These are phyloP conservation scores for Colletotrichum siamense DNA, from an alignment of 2,329 filamentous ascomycete species.

Conservation along the genomic window DNA sequence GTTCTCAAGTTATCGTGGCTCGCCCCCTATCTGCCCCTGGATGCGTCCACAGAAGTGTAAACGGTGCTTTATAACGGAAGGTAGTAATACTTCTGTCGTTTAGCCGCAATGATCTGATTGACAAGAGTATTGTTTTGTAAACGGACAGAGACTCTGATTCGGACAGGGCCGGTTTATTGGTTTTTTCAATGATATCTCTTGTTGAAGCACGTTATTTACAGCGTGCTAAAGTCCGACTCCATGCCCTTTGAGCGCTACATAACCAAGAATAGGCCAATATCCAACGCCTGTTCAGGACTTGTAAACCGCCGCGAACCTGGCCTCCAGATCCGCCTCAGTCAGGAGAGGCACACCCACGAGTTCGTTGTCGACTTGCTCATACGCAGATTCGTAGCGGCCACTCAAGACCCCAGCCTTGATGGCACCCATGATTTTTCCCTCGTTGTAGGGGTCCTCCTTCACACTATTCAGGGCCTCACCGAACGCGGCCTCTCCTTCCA, in stretches of 20 bases:
- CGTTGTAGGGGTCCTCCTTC: background rate
- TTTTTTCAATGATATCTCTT: background rate
- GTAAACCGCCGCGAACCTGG: background rate
- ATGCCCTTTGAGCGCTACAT: background rate
- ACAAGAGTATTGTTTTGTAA: background rate
- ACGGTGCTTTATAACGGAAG: background rate
- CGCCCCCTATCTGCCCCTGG: background rate
- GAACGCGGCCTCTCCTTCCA: background rate
- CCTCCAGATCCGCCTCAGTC: slow-evolving; percentile 4
- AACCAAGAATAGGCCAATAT: background rate
- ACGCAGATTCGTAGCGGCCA: background rate
- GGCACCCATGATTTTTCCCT: background rate
- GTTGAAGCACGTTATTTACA: background rate
- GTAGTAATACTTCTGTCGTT: background rate
- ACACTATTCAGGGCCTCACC: background rate
- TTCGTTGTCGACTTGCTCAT: background rate
- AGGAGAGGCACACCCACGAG: background rate
- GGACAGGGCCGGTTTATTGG: background rate
- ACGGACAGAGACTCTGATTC: background rate
- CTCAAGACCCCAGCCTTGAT: background rate
- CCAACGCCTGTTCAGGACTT: background rate
- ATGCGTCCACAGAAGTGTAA: background rate
- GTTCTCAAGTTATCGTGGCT: background rate
- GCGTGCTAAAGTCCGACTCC: background rate
- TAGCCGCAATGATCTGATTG: background rate